Conservation (phyloP, 305 asterid species). For the Nicotiana rustica region DNA sequence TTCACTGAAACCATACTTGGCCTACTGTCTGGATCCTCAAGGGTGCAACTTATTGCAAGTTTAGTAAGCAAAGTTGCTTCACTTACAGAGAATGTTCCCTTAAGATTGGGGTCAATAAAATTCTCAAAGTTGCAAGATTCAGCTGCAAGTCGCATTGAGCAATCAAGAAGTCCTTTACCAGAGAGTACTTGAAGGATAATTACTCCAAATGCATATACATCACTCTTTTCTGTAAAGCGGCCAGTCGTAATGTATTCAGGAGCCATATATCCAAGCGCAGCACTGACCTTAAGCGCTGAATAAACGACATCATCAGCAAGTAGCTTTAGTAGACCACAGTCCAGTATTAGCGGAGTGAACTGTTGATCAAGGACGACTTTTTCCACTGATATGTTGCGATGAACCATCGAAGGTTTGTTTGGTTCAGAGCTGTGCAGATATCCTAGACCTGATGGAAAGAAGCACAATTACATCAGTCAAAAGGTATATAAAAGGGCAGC, state of each 20-base stretch:
- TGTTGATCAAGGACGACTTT: conserved; percentile 71
- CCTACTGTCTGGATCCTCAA: conserved; percentile 69
- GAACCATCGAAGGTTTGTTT: conserved; percentile 72
- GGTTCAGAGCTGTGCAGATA: conserved; percentile 70
- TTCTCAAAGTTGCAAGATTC: conserved; percentile 63
- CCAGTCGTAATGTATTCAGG: conserved; percentile 96
- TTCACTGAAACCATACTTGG: conserved; percentile 68
- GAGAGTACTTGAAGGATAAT: conserved; percentile 84
- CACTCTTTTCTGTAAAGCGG: conserved; percentile 92
- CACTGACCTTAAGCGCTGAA: conserved; percentile 95
- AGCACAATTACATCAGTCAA: background rate
- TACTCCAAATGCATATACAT: conserved; percentile 90
- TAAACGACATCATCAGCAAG: conserved; percentile 92
- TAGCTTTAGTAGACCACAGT: conserved; percentile 83
- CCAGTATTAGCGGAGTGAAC: conserved; percentile 72
- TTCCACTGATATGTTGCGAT: conserved; percentile 86
- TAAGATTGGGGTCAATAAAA: conserved; percentile 62
- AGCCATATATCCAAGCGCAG: conserved; percentile 95
- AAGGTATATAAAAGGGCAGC: background rate
- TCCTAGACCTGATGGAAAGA: conserved; percentile 61
- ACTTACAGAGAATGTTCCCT: conserved; percentile 48
- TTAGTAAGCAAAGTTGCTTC: conserved; percentile 66
- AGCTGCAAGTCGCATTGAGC: conserved; percentile 62
- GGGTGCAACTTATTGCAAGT: conserved; percentile 72
- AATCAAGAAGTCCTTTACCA: conserved; percentile 63